phyloP scores from a whole-genome alignment of 2,329 filamentous ascomycete genomes.

The Colletotrichum caudatum region DNA sequence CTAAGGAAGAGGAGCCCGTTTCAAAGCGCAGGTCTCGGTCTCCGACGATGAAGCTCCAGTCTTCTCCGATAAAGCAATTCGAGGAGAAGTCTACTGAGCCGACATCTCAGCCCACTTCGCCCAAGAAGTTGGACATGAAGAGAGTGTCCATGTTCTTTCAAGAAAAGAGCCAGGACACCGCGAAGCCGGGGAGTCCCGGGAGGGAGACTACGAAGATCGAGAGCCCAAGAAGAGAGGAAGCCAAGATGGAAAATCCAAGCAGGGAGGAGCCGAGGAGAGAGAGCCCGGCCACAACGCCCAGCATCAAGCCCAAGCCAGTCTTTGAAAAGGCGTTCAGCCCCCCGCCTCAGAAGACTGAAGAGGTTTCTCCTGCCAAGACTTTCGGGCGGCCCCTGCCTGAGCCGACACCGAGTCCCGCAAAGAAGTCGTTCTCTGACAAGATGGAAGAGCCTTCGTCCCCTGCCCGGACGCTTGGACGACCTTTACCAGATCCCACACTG shows the following conservation, averaged over 20 bases:
- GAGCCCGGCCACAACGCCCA: slow-evolving; percentile 29
- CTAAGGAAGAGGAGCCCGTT: slow-evolving; percentile 30
- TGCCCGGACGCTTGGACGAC: slow-evolving; percentile 50
- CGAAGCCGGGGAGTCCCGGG: slow-evolving; percentile 38
- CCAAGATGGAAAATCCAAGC: slow-evolving; percentile 38
- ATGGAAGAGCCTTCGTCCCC: slow-evolving; percentile 49
- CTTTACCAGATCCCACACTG: slow-evolving; percentile 45
- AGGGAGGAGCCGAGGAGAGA: slow-evolving; percentile 31
- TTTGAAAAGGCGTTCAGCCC: slow-evolving; percentile 37
- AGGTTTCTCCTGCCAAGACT: slow-evolving; percentile 53
- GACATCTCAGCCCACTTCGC: slow-evolving; percentile 60
- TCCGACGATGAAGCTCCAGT: slow-evolving; percentile 38
- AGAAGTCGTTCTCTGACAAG: slow-evolving; percentile 42
- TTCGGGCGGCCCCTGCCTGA: slow-evolving; percentile 49
- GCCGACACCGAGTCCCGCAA: slow-evolving; percentile 45
- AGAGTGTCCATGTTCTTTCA: slow-evolving; percentile 70
- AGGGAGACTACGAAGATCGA: slow-evolving; percentile 10
- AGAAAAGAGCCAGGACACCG: slow-evolving; percentile 51
- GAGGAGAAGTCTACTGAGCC: slow-evolving; percentile 49
- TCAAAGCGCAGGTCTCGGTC: slow-evolving; percentile 37
- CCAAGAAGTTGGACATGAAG: slow-evolving; percentile 69
- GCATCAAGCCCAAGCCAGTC: slow-evolving; percentile 36
- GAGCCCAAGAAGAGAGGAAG: slow-evolving; percentile 41
- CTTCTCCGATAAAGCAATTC: slow-evolving; percentile 31
- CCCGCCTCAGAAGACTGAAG: slow-evolving; percentile 34